Evolutionary conservation across 1,139 yeast species (phyloP).

Genomic region (Suhomyces anneliseae): DNA sequence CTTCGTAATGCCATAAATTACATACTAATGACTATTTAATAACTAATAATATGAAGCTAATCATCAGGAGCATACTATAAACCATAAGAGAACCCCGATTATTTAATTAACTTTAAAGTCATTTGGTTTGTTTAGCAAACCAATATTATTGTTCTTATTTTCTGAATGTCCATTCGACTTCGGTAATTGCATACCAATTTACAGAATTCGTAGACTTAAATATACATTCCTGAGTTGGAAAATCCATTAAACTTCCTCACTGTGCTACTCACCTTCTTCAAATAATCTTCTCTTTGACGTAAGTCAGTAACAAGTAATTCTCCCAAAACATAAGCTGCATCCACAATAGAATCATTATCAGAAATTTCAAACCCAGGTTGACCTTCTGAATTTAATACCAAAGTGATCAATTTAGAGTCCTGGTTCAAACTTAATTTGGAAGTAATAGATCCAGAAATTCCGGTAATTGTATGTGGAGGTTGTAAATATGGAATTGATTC

Average conservation of each 20-base stretch:
- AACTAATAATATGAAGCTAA: no score
- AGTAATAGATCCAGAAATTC: conserved; percentile 46
- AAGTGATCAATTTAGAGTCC: conserved; percentile 15
- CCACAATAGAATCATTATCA: conserved; percentile 39
- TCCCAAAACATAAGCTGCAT: conserved; percentile 27
- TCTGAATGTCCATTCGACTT: not conserved
- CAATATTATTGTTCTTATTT: not conserved
- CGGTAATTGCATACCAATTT: no score
- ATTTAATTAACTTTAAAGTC: no score
- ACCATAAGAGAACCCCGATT: no score
- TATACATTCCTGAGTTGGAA: conserved; percentile 42
- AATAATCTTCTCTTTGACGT: conserved; percentile 19
- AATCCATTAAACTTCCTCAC: conserved; percentile 39
- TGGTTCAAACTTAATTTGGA: conserved; percentile 24
- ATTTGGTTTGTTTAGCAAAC: no score
- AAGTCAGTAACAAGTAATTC: conserved; percentile 14
- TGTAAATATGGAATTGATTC: conserved; percentile 33
- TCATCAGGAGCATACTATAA: no score
- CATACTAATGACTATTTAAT: no score
- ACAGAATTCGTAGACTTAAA: conserved; percentile 16
- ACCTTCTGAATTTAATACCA: conserved; percentile 55
- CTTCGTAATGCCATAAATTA: no score
- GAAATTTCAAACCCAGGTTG: conserved; percentile 54
- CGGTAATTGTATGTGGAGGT: conserved; percentile 60
- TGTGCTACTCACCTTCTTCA: conserved; percentile 26